These are phyloP conservation scores for Chlamydomonas incerta DNA, from an alignment of 139 green algal genomes.

Conservation along the genomic window DNA sequence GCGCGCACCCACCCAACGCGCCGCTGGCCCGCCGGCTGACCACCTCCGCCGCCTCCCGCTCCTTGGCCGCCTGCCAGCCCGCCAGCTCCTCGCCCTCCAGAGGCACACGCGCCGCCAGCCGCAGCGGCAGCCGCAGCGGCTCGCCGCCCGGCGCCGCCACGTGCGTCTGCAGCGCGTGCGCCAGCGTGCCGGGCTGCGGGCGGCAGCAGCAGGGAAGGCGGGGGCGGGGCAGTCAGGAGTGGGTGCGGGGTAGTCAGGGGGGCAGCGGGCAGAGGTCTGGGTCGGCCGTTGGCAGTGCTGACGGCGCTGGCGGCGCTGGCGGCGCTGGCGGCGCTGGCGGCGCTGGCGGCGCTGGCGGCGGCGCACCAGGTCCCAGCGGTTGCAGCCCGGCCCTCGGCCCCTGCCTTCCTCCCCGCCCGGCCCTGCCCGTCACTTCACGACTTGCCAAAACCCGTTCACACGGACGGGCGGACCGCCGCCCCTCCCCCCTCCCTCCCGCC, in stretches of 20 bases:
- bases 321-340: too few species aligned
- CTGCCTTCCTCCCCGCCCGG: too few species aligned
- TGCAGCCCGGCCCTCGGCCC: too few species aligned
- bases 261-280: background rate
- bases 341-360: too few species aligned
- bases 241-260: background rate
- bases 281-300: too few species aligned
- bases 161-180: constrained; percentile 37
- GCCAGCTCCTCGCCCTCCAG: constrained; percentile 89
- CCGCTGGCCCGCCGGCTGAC: background rate
- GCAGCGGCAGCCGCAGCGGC: constrained; percentile 61
- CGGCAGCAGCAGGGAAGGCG: too few species aligned
- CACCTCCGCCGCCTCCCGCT: constrained; percentile 22
- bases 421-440: too few species aligned
- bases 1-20: background rate
- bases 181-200: constrained; percentile 48
- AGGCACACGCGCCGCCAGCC: constrained; percentile 65
- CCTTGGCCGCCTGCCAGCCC: constrained; percentile 47
- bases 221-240: background rate
- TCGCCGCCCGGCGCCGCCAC: constrained; percentile 2
- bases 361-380: too few species aligned
- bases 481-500: background rate
- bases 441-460: too few species aligned
- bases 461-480: background rate
- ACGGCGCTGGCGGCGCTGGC: too few species aligned